Conservation (phyloP, 305 asterid genomes). For the Stenogyne calaminthoides region DNA sequence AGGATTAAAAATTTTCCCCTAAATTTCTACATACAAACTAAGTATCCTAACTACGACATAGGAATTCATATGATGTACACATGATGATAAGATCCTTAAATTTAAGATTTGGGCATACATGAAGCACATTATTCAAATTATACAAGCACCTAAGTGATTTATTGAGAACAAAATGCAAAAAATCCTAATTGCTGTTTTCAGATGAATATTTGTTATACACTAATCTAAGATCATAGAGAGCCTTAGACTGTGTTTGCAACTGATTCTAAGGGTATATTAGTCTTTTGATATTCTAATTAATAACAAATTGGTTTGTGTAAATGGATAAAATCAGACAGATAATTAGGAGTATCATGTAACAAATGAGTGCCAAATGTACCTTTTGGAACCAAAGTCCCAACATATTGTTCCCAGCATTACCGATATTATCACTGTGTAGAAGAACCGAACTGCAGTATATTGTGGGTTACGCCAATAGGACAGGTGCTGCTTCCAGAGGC, state of each 20-base stretch:
- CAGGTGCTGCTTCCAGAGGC: slow-evolving; percentile 93
- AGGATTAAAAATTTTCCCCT: too few species aligned
- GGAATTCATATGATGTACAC: background rate
- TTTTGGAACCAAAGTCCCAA: slow-evolving; percentile 91
- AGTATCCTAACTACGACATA: background rate
- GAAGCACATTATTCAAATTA: slow-evolving; percentile 2
- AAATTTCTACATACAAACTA: background rate
- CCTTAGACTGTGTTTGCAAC: too few species aligned
- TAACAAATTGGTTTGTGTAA: too few species aligned
- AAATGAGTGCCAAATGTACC: slow-evolving; percentile 42
- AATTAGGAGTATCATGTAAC: background rate
- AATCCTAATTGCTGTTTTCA: background rate
- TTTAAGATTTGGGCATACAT: background rate
- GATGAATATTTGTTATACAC: background rate
- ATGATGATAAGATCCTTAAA: slow-evolving; percentile 1
- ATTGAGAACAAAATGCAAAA: background rate
- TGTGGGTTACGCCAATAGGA: slow-evolving; percentile 99
- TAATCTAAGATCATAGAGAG: background rate
- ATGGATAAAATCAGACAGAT: too few species aligned
- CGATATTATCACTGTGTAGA: slow-evolving; percentile 85
- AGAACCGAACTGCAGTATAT: slow-evolving; percentile 94
- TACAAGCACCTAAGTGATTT: background rate
- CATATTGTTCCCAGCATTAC: slow-evolving; percentile 93
- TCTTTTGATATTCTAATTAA: too few species aligned
- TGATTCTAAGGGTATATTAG: too few species aligned